Evolutionary conservation across 495 filamentous ascomycete species (phyloP), one percentile per base, ranked within the genome.

Genomic region (Aspergillus campestris): DNA sequence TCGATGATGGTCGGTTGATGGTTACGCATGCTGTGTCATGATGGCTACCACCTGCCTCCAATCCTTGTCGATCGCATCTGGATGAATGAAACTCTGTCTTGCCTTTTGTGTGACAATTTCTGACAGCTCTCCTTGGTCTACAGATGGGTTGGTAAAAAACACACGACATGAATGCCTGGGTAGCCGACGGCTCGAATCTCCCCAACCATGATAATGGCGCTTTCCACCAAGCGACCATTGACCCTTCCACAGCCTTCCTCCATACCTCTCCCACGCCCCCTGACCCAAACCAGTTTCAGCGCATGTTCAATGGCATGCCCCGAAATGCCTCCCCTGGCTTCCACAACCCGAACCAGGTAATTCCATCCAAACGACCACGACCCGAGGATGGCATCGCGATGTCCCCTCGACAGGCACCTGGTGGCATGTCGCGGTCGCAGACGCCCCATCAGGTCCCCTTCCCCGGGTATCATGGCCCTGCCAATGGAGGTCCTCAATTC

Each of bases 361-460:
- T 95, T 47, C 90, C 90, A 43, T 87, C 89, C 4, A 95, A 95
- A 62, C 78, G 89, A 55, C 78, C 86, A 31, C 78, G 89, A 45
- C 86, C 87, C 27, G 88, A 94, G 65, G 89, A 95, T 66, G 86
- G 80, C 47, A 76, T 92, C 51, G 79, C 77, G 44, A 82, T 84
- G 68, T 95, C 90, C 29, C 89, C 90, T 44, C 77, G 83, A 57
- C 86, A 80, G 62, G 78, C 81, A 33, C 81, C 86, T 11, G 82
- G 81, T 15, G 82, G 82, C 60, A 63, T 89, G 31, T 95, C 91
- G 64, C 88, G 90, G 63, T 90, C 91, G 52, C 90, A 95, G 54
- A 97, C 91, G 28, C 91, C 91, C 29, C 84, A 87, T 54, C 85
- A 94, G 52, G 68, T 78, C 53, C 65, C 74, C 40, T 73, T 82